Conservation (phyloP, 2,329 filamentous ascomycete genomes). For the Fusarium piperis region DNA sequence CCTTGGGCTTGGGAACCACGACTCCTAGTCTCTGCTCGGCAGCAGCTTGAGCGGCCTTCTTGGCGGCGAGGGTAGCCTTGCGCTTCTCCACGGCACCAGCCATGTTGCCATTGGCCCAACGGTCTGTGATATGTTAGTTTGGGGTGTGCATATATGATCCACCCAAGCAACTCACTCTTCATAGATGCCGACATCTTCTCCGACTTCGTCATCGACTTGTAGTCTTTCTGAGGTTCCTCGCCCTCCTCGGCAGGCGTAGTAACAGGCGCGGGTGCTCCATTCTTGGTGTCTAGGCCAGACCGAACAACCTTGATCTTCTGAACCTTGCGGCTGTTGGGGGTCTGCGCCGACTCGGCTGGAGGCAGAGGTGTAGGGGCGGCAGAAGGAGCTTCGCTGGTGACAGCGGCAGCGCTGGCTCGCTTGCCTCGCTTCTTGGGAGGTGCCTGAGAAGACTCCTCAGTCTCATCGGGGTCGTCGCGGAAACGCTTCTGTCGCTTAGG, state of each 20-base stretch:
- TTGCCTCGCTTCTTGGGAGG: constrained; percentile 53
- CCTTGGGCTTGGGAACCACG: constrained; percentile 52
- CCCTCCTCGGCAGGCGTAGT: constrained; percentile 41
- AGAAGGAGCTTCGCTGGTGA: constrained; percentile 23
- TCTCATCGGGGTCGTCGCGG: constrained; percentile 58
- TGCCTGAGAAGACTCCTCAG: constrained; percentile 48
- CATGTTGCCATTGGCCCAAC: constrained; percentile 71
- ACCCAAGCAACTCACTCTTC: constrained; percentile 60
- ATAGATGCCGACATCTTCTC: constrained; percentile 74
- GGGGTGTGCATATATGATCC: background rate
- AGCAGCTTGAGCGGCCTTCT: constrained; percentile 62
- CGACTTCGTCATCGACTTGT: constrained; percentile 70
- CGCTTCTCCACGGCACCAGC: constrained; percentile 67
- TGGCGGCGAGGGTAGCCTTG: constrained; percentile 67
- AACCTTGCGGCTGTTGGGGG: constrained; percentile 44
- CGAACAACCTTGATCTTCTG: constrained; percentile 53
- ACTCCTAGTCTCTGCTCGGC: constrained; percentile 49
- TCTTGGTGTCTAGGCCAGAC: constrained; percentile 41
- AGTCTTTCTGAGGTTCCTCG: constrained; percentile 61
- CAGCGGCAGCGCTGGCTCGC: constrained; percentile 33
- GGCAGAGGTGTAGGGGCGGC: constrained; percentile 31
- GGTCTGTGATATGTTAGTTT: constrained; percentile 53
- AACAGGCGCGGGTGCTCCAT: constrained; percentile 34
- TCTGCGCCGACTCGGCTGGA: constrained; percentile 30
- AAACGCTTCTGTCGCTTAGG: constrained; percentile 66